Percentiles rank a stretch among this genome's conserved stretches.
Evolutionary conservation across 2,329 filamentous ascomycete species (phyloP).

Genomic region (Cladorrhinum sp.): DNA sequence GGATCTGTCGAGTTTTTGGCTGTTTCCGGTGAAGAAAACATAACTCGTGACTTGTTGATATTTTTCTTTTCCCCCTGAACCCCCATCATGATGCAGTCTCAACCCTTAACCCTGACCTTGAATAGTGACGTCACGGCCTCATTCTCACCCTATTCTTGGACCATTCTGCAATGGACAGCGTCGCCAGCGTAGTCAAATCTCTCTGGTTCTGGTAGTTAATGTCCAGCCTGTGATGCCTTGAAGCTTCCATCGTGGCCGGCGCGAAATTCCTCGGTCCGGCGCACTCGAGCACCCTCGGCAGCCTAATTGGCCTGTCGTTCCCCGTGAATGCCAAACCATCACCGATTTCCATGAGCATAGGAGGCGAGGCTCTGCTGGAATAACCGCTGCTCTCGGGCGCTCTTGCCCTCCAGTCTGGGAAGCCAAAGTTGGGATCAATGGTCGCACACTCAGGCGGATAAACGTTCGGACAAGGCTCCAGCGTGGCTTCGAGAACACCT

Average conservation of each 20-base stretch:
- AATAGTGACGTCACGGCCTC: not conserved
- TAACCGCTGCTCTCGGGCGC: constrained; percentile 11
- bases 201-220: constrained; percentile 20
- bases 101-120: not conserved
- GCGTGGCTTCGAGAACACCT: constrained; percentile 43
- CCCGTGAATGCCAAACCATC: constrained; percentile 21
- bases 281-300: constrained; percentile 23
- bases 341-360: constrained; percentile 26
- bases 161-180: not conserved
- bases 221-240: constrained; percentile 28
- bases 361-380: constrained; percentile 7
- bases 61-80: not conserved
- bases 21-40: not conserved
- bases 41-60: constrained; percentile 2
- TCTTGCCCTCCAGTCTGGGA: constrained; percentile 16
- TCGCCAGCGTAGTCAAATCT: constrained; percentile 17
- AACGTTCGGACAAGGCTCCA: constrained; percentile 26
- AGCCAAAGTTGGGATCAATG: constrained; percentile 25
- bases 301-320: constrained; percentile 23
- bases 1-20: constrained; percentile 4
- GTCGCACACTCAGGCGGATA: constrained; percentile 2
- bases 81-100: not conserved
- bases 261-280: constrained; percentile 13
- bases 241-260: constrained; percentile 1
- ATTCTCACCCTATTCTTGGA: not conserved